Evolutionary conservation across 2,329 filamentous ascomycete species (phyloP), one percentile per base, ranked within the genome.

Genomic region (Alternaria infectoria): DNA sequence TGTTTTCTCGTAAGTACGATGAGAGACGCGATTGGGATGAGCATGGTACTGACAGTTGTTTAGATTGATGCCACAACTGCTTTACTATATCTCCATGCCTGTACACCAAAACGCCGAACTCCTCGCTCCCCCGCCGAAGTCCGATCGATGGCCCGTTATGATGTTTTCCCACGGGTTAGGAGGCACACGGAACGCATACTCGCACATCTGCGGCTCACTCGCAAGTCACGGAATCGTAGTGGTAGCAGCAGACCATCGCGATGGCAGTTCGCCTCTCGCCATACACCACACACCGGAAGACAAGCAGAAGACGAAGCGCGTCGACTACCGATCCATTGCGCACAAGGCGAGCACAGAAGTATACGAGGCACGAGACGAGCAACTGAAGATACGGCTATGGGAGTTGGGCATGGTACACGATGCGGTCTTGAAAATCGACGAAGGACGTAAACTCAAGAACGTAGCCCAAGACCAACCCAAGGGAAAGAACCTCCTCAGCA

Each of bases 101-200:
- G 91, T 88, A 25, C 84, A 88, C 68, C 89, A 91, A 69, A 92
- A 93, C 75, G 91, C 91, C 11, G 83, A 85, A 6, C 79, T 94
- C 8, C 85, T 89, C 40, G 74, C 80, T 30, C 77, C 83, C 21
- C 77, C 79, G 2, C 82, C 74, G 63, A 83, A 62, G 74, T 88
- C 62, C 62, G 81, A 84, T 59, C 83, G 88, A 81, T 96, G 92
- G 90, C 93, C 93, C 0, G 91, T 93, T 0, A 89, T 93, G 83
- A 84, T 97, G 66, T 96, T 97, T 80, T 96, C 92, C 2, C 93
- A 97, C 75, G 93, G 93, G 1, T 84, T 97, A 1, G 93, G 91
- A 40, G 93, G 93, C 40, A 90, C 88, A 63, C 87, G 92, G 68
- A 96, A 96, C 73, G 89, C 92, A 11, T 97, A 97, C 81, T 95